Base-by-base conservation (phyloP, 2,329 filamentous ascomycete species). In the Phialemonium atrogriseum region DNA sequence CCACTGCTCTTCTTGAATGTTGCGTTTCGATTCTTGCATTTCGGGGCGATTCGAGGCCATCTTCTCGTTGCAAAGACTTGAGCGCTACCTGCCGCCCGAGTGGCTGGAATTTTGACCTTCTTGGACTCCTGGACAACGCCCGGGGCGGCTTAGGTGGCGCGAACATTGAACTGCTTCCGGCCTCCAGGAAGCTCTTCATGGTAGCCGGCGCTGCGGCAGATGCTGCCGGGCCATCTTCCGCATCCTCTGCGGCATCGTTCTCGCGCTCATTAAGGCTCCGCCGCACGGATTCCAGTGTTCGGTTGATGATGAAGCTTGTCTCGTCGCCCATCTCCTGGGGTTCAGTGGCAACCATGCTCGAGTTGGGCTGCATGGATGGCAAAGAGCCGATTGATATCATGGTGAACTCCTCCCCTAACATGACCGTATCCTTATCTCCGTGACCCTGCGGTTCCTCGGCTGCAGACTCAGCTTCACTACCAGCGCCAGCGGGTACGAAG, bases 381-480 rank as follows among this genome's bases (percentile, higher is more conserved):
- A 76, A 54, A 3, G 68, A 70, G 27, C 70, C 62, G 37, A 73
- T 61, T 19, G 69, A 68, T 34, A 75, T 75, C 68, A 74, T 74
- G 46, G 70, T 75, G 39, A 75, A 74, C 23, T 68, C 66, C 37
- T 75, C 70, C 11, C 52, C 55, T 3, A 55, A 55, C 35, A 45
- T 40, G 21, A 47, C 31, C 5, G 45, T 48, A 24, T 49, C 40
- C 12, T 49, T 39, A 2, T 32, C 19, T 7, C 38, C 24, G 24
- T 11, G 8, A 13, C 56, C 62, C n/a, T 68, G 59, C 4, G 59
- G 58, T 27, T 68, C 58, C 1, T 59, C 68, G 30, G 70, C 56
- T 55, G 26, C 33, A 39, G 44, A 51, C 20, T 40, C 47, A 10
- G 30, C 34, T 8, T 54, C 51, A 22, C 49, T 55, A 30, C 46